phyloP scores from a whole-genome alignment of 108 stramenopile genomes.

The Fragilariopsis cylindrus region DNA sequence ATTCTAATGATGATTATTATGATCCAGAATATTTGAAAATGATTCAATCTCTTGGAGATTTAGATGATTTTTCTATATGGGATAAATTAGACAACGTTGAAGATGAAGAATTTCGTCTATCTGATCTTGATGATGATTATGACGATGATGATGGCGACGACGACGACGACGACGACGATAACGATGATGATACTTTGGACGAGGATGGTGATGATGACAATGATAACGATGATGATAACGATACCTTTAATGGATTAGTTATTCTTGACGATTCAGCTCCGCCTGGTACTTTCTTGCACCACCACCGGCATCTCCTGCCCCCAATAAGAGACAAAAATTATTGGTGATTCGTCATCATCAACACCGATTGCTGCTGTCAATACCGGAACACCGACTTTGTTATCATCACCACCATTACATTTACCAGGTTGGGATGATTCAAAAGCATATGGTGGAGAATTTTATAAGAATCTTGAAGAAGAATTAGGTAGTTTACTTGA shows the following conservation, averaged over 20 bases:
- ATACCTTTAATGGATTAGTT: neutral
- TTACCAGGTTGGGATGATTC: neutral
- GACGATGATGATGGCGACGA: slow-evolving; percentile 44
- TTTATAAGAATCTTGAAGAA: slow-evolving; percentile 63
- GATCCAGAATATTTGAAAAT: slow-evolving; percentile 20
- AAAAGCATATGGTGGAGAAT: slow-evolving; percentile 3
- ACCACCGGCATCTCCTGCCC: neutral
- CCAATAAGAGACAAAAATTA: neutral
- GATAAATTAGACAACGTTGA: slow-evolving; percentile 5
- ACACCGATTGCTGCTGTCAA: neutral
- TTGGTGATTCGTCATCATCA: neutral
- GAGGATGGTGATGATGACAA: slow-evolving; percentile 24
- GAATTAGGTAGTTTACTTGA: slow-evolving; percentile 69
- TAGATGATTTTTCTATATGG: slow-evolving; percentile 12
- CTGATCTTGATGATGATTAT: slow-evolving; percentile 41
- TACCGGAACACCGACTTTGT: neutral
- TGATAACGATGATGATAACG: neutral
- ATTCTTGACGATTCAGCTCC: too few relatives aligned
- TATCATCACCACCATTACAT: neutral
- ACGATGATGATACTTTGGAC: too few relatives aligned
- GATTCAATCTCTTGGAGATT: slow-evolving; percentile 11
- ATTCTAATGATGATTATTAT: neutral
- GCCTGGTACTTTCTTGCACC: neutral
- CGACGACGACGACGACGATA: slow-evolving; percentile 24
- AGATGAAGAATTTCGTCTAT: slow-evolving; percentile 31